phyloP scores from a whole-genome alignment of 2,329 filamentous ascomycete genomes.

The Fusarium bactridioides region DNA sequence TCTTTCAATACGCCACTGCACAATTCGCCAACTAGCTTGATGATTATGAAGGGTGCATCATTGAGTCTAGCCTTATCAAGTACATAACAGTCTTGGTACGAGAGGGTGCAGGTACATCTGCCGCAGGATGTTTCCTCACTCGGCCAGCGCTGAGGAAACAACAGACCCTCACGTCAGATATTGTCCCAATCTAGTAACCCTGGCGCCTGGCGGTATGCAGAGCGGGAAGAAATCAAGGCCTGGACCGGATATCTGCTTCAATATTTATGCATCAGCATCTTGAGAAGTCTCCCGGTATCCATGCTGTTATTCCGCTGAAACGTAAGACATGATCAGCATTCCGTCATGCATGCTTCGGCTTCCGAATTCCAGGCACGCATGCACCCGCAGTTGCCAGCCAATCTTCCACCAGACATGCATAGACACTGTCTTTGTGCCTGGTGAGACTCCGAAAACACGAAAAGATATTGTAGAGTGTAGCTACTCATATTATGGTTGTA shows the following conservation, averaged over 20 bases:
- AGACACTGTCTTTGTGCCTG: accelerated
- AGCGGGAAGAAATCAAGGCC: not conserved
- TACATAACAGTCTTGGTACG: not conserved
- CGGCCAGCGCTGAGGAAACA: not conserved
- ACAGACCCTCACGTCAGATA: not conserved
- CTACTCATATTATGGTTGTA: not conserved
- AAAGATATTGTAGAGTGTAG: accelerated
- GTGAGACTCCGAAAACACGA: not conserved
- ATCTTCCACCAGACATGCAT: accelerated
- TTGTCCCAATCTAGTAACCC: not conserved
- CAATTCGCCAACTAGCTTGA: not conserved
- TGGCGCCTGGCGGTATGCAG: accelerated
- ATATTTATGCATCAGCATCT: not conserved
- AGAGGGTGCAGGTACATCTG: not conserved
- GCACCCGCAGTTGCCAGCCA: not conserved
- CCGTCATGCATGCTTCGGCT: not conserved
- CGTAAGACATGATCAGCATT: not conserved
- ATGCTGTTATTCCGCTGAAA: not conserved
- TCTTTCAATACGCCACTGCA: not conserved
- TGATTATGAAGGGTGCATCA: not conserved
- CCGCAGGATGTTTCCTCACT: not conserved
- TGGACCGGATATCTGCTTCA: not conserved
- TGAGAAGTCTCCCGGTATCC: too few relatives aligned
- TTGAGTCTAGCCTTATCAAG: not conserved
- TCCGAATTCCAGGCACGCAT: not conserved